Evolutionary conservation across 2,329 filamentous ascomycete genomes (phyloP).

Genomic region (Tolypocladium tundrense): DNA sequence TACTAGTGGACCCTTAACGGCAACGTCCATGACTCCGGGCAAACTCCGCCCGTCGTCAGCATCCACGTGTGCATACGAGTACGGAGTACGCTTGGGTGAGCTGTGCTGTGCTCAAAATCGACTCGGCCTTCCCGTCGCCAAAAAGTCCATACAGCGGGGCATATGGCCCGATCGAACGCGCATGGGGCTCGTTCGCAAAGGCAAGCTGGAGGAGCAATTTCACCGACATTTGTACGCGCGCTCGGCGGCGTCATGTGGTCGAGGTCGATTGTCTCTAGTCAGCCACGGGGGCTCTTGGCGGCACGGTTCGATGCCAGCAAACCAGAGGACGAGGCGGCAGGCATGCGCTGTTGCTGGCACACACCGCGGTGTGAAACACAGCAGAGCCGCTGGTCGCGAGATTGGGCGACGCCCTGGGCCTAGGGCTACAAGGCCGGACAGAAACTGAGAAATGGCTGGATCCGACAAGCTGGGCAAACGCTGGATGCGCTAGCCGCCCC

Average conservation of each 20-base stretch:
- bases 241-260: not conserved
- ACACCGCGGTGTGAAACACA: not conserved
- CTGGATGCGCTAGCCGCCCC: not conserved
- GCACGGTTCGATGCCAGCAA: not conserved
- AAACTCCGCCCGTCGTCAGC: not conserved
- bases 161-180: not conserved
- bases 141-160: not conserved
- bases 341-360: not conserved
- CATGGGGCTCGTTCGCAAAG: not conserved
- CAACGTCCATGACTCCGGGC: not conserved
- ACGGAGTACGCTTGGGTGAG: not conserved
- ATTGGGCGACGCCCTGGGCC: not conserved
- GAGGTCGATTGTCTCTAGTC: not conserved
- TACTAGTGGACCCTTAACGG: not conserved
- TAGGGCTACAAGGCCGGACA: not conserved
- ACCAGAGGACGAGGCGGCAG: not conserved
- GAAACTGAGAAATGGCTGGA: not conserved
- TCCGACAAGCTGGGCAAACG: slow-evolving; percentile 6
- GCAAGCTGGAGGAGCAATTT: not conserved
- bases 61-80: not conserved
- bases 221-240: not conserved
- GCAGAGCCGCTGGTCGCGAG: not conserved
- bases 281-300: not conserved
- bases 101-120: not conserved
- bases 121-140: not conserved